A percentile compares a stretch with the other conserved stretches of the same genome.
Evolutionary conservation across 2,329 filamentous ascomycete species (phyloP).

Genomic region (Oidium heveae): DNA sequence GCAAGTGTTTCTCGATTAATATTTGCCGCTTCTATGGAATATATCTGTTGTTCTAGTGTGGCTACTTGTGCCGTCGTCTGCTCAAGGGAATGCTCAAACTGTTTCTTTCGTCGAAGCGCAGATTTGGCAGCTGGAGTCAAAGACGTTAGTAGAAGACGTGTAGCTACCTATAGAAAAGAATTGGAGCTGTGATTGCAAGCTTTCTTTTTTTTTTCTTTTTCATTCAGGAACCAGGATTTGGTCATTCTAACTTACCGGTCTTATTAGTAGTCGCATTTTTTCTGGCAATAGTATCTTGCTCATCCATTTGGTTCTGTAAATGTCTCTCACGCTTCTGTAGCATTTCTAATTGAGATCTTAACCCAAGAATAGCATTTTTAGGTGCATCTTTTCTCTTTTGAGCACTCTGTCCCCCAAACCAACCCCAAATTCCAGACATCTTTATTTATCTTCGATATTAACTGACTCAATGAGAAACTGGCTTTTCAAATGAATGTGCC

Average conservation of each 20-base stretch:
- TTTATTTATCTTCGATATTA: constrained; percentile 5
- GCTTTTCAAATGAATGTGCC: too few relatives aligned
- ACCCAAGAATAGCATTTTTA: constrained; percentile 81
- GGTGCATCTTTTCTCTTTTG: constrained; percentile 80
- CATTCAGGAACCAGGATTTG: too few relatives aligned
- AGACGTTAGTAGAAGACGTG: neutral
- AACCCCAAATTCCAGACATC: constrained; percentile 54
- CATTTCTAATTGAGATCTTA: constrained; percentile 86
- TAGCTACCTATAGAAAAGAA: neutral
- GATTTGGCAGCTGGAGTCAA: constrained; percentile 53
- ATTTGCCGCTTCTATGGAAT: constrained; percentile 90
- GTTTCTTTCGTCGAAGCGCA: constrained; percentile 82
- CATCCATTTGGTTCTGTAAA: constrained; percentile 72
- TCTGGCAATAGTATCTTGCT: constrained; percentile 68
- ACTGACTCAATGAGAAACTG: too few relatives aligned
- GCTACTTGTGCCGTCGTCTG: constrained; percentile 76
- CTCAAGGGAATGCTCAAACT: constrained; percentile 71
- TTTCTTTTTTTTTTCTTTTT: neutral
- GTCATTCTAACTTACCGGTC: constrained; percentile 37
- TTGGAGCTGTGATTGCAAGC: neutral
- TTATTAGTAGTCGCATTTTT: constrained; percentile 83
- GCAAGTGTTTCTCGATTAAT: constrained; percentile 93
- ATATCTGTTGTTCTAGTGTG: constrained; percentile 85
- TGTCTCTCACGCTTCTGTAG: constrained; percentile 89
- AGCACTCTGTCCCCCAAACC: constrained; percentile 67